Evolutionary conservation across 495 filamentous ascomycete genomes (phyloP).

Genomic region (Daldinia caldariorum): DNA sequence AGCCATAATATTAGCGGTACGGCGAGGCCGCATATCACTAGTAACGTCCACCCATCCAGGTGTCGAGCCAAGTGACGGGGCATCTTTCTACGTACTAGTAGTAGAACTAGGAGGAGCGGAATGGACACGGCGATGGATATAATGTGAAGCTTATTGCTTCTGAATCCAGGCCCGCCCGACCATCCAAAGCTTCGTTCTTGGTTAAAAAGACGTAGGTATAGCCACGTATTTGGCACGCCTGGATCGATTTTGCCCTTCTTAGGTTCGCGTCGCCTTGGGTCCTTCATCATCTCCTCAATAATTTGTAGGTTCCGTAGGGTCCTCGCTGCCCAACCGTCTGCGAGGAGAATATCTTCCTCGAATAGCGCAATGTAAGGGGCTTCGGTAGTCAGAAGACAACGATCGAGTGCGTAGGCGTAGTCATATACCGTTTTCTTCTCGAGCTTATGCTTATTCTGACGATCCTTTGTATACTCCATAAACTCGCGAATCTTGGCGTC

Average conservation of each 20-base stretch:
- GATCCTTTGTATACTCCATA: conserved; percentile 39
- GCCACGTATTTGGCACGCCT: conserved; percentile 50
- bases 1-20: conserved; percentile 53
- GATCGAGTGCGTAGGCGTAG: conserved; percentile 56
- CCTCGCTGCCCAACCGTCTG: conserved; percentile 58
- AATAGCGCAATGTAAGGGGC: conserved; percentile 60
- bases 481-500: conserved; percentile 39
- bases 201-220: conserved; percentile 63
- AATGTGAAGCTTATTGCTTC: conserved; percentile 53
- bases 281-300: conserved; percentile 46
- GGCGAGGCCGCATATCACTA: conserved; percentile 50
- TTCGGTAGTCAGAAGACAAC: conserved; percentile 50
- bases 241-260: conserved; percentile 30
- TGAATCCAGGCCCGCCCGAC: conserved; percentile 50
- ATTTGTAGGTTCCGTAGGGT: conserved; percentile 52
- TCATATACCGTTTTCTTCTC: conserved; percentile 53
- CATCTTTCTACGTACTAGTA: conserved; percentile 30
- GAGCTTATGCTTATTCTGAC: conserved; percentile 39
- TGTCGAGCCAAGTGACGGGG: conserved; percentile 40
- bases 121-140: conserved; percentile 46
- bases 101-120: conserved; percentile 26
- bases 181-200: conserved; percentile 57
- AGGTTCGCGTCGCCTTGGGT: conserved; percentile 36
- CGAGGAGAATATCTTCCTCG: conserved; percentile 61
- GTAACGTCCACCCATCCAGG: conserved; percentile 52